These are phyloP conservation scores for Vigna nakashimae DNA, from an alignment of 306 rosid species.

Conservation along the genomic window DNA sequence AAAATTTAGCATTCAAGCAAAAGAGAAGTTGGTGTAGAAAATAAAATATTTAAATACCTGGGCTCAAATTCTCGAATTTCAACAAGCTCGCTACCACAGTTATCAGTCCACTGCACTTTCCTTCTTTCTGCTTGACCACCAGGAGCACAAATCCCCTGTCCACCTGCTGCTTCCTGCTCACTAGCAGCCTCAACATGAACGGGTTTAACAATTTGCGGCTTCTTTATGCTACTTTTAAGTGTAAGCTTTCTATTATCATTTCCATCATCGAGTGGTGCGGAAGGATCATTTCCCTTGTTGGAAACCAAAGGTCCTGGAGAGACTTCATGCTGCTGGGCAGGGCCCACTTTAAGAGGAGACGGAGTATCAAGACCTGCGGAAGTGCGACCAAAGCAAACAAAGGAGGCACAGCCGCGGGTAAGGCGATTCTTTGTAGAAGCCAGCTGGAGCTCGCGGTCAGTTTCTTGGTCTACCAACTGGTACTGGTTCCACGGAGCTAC, in stretches of 20 bases:
- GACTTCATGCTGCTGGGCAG: slow-evolving; percentile 81
- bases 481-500: slow-evolving; percentile 98
- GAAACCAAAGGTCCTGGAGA: slow-evolving; percentile 61
- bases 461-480: slow-evolving; percentile 94
- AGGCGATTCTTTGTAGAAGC: slow-evolving; percentile 83
- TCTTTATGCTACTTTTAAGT: slow-evolving; percentile 89
- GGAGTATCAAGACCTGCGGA: slow-evolving; percentile 82
- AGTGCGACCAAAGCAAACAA: slow-evolving; percentile 94
- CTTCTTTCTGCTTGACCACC: slow-evolving; percentile 68
- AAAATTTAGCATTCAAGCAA: slow-evolving; percentile 14
- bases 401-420: slow-evolving; percentile 90
- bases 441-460: slow-evolving; percentile 96
- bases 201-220: slow-evolving; percentile 49
- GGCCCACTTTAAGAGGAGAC: slow-evolving; percentile 89
- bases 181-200: slow-evolving; percentile 57
- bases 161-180: slow-evolving; percentile 53
- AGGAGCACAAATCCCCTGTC: slow-evolving; percentile 50
- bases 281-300: slow-evolving; percentile 60
- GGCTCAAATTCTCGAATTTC: slow-evolving; percentile 92
- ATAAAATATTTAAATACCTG: slow-evolving; percentile 63
- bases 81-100: slow-evolving; percentile 84
- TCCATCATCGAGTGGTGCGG: slow-evolving; percentile 50
- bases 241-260: slow-evolving; percentile 55
- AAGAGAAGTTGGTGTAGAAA: slow-evolving; percentile 14
- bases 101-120: slow-evolving; percentile 96